A percentile compares a stretch with the other conserved stretches of the same genome.
Conservation (phyloP, 768 basidiomycete species). For the Xerocomus spinulosus region DNA sequence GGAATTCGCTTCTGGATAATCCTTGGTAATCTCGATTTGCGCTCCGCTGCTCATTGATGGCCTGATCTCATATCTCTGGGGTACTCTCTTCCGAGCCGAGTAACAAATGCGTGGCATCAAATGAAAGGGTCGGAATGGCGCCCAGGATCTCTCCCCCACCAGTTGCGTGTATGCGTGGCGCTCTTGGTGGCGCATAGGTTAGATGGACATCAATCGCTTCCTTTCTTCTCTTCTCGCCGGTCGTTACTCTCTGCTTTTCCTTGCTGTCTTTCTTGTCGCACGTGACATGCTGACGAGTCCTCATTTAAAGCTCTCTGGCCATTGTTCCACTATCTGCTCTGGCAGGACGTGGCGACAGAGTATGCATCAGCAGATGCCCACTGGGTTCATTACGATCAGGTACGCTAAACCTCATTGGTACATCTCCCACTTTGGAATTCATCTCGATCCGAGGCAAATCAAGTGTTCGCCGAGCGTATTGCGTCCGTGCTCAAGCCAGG, state of each 20-base stretch:
- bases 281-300: conserved; percentile 7
- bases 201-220: too few species aligned
- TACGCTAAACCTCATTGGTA: conserved; percentile 1
- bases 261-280: not conserved
- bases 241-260: not conserved
- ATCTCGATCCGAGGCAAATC: conserved; percentile 59
- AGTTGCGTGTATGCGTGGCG: not conserved
- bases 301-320: conserved; percentile 80
- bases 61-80: conserved; percentile 6
- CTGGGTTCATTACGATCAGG: conserved; percentile 44
- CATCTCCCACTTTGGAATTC: not conserved
- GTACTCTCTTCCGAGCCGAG: not conserved
- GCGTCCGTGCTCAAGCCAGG: conserved; percentile 76
- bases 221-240: not conserved
- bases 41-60: not conserved
- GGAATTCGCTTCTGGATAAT: conserved; percentile 4
- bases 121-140: not conserved
- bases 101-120: not conserved
- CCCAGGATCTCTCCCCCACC: not conserved
- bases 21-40: not conserved
- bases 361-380: conserved; percentile 80
- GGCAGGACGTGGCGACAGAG: conserved; percentile 93
- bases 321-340: conserved; percentile 95
- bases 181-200: not conserved
- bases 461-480: conserved; percentile 71